Conservation (phyloP, 257 asterid genomes). For the Knoxia roxburghii region DNA sequence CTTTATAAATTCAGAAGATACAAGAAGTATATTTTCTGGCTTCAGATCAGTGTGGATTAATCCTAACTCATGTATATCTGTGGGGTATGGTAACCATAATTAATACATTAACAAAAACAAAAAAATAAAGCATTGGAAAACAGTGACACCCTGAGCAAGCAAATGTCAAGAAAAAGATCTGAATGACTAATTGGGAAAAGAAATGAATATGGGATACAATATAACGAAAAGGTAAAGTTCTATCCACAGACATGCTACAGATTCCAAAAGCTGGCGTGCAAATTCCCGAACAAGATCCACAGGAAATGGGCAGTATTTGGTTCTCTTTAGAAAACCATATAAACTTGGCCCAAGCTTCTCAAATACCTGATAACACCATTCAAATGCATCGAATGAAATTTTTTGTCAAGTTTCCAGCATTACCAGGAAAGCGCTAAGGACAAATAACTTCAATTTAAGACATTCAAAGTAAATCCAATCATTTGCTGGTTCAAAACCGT, state of each 20-base stretch:
- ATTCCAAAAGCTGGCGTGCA: slow-evolving; percentile 96
- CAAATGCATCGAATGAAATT: slow-evolving; percentile 52
- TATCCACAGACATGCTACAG: slow-evolving; percentile 93
- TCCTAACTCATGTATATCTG: slow-evolving; percentile 92
- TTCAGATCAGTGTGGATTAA: slow-evolving; percentile 91
- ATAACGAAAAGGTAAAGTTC: slow-evolving; percentile 42
- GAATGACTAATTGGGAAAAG: slow-evolving; percentile 30
- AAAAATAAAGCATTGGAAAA: slow-evolving; percentile 19
- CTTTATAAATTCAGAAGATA: slow-evolving; percentile 67
- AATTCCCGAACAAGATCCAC: slow-evolving; percentile 96
- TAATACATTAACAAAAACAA: slow-evolving; percentile 16
- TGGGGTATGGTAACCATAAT: slow-evolving; percentile 17
- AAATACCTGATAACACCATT: slow-evolving; percentile 90
- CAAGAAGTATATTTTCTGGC: slow-evolving; percentile 93
- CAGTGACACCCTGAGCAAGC: slow-evolving; percentile 59
- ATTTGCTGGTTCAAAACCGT: background rate
- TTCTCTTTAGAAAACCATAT: slow-evolving; percentile 93
- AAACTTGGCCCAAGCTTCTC: slow-evolving; percentile 99
- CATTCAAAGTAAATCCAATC: background rate
- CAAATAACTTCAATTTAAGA: slow-evolving; percentile 22
- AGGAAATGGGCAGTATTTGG: slow-evolving; percentile 87
- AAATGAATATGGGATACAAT: slow-evolving; percentile 31
- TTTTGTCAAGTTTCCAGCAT: slow-evolving; percentile 39
- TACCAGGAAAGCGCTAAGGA: slow-evolving; percentile 20
- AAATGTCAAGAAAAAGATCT: slow-evolving; percentile 50